Evolutionary conservation across 306 rosid species (phyloP).

Genomic region (Casuarina glauca): DNA sequence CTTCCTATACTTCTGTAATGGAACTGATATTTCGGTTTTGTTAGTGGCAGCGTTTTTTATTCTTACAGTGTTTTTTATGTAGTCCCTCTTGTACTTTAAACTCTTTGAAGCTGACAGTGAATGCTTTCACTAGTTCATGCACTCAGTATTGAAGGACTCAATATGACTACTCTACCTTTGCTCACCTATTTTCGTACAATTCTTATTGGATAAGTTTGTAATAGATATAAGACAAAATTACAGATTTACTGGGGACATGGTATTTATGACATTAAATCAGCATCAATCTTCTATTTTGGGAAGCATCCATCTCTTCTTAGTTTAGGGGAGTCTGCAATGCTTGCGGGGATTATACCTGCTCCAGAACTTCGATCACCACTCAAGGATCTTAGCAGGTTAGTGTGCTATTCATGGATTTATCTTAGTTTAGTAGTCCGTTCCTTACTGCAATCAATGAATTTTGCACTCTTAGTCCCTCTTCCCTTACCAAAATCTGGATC

Average conservation of each 20-base stretch:
- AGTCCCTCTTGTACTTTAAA: too few relatives aligned
- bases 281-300: conserved; percentile 34
- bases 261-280: conserved; percentile 37
- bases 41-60: too few relatives aligned
- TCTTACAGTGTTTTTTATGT: too few relatives aligned
- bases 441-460: background rate
- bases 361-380: conserved; percentile 40
- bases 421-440: background rate
- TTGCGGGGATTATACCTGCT: conserved; percentile 41
- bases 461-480: background rate
- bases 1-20: too few relatives aligned
- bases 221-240: conserved; percentile 10
- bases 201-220: background rate
- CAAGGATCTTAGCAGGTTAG: conserved; percentile 35
- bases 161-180: background rate
- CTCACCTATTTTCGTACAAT: background rate
- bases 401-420: background rate
- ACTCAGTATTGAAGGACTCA: too few relatives aligned
- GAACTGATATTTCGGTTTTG: too few relatives aligned
- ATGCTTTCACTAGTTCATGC: too few relatives aligned
- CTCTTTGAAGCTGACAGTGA: too few relatives aligned
- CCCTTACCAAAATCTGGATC: background rate
- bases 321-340: conserved; percentile 39
- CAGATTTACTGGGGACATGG: conserved; percentile 48
- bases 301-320: conserved; percentile 40